A percentile compares a stretch with the other conserved stretches of the same genome.
Conservation (phyloP, 208 protist species). For the Trichomonas vaginalis region DNA sequence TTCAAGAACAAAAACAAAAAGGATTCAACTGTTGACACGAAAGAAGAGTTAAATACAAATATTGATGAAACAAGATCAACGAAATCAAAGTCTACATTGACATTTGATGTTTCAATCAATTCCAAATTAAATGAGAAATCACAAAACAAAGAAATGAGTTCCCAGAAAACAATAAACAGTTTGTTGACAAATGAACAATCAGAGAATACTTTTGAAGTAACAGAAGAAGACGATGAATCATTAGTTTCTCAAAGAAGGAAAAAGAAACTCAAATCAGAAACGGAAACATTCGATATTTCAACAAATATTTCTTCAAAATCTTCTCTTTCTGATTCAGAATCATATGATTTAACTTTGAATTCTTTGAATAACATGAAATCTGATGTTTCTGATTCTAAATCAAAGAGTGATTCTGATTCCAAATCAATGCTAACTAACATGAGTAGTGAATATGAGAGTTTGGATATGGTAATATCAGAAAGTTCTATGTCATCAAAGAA, state of each 20-base stretch:
- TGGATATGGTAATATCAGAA: neutral
- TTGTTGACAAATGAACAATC: neutral
- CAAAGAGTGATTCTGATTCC: neutral
- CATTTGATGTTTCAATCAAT: neutral
- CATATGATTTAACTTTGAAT: neutral
- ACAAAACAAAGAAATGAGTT: neutral
- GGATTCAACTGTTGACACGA: neutral
- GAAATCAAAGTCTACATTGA: neutral
- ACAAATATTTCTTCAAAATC: neutral
- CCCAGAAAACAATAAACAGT: neutral
- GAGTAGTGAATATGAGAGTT: neutral
- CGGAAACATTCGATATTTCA: neutral
- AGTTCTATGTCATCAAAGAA: neutral
- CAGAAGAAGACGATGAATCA: neutral
- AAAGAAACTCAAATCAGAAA: neutral
- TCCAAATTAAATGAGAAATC: neutral
- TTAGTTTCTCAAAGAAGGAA: neutral
- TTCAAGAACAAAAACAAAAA: neutral
- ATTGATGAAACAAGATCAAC: neutral
- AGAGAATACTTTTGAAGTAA: too few species aligned
- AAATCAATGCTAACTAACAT: neutral
- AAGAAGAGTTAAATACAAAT: neutral
- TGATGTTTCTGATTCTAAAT: neutral
- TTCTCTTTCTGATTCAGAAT: neutral
- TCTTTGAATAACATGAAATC: too few species aligned